Evolutionary conservation across 2,329 filamentous ascomycete genomes (phyloP).

Genomic region (Epichloe gansuensis): DNA sequence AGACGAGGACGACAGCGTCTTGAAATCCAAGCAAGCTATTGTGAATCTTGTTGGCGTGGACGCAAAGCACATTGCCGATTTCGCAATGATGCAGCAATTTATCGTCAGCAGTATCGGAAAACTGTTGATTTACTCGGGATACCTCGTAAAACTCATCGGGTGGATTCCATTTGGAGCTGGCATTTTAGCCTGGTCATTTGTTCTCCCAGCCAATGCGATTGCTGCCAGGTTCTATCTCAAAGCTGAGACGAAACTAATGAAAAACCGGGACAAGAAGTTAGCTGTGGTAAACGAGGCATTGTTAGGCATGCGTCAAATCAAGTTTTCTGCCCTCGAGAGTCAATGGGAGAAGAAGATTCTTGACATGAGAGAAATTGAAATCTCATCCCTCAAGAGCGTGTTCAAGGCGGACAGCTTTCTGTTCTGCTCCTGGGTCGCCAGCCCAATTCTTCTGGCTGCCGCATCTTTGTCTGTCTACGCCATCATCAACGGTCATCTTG

Average conservation of each 20-base stretch:
- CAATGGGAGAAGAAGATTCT: constrained; percentile 63
- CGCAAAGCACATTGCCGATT: constrained; percentile 54
- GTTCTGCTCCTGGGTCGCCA: constrained; percentile 58
- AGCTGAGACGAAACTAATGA: constrained; percentile 61
- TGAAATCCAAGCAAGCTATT: constrained; percentile 50
- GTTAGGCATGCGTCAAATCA: constrained; percentile 72
- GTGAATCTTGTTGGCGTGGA: constrained; percentile 75
- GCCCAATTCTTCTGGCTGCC: constrained; percentile 61
- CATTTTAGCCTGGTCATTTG: constrained; percentile 48
- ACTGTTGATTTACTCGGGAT: constrained; percentile 51
- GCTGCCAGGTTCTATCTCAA: constrained; percentile 52
- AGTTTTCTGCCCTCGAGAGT: constrained; percentile 64
- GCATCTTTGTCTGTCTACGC: constrained; percentile 60
- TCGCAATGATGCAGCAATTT: constrained; percentile 52
- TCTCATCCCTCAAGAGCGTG: constrained; percentile 52
- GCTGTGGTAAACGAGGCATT: constrained; percentile 65
- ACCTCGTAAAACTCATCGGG: constrained; percentile 58
- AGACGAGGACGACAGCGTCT: constrained; percentile 38
- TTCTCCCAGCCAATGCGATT: constrained; percentile 57
- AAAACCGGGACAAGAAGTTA: constrained; percentile 62
- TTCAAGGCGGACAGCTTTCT: constrained; percentile 53
- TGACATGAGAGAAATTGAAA: constrained; percentile 51
- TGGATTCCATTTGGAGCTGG: constrained; percentile 58
- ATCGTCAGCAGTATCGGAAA: constrained; percentile 52
- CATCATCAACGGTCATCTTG: constrained; percentile 46